Base-by-base conservation (phyloP, 306 rosid species). In the Cicer bijugum region DNA sequence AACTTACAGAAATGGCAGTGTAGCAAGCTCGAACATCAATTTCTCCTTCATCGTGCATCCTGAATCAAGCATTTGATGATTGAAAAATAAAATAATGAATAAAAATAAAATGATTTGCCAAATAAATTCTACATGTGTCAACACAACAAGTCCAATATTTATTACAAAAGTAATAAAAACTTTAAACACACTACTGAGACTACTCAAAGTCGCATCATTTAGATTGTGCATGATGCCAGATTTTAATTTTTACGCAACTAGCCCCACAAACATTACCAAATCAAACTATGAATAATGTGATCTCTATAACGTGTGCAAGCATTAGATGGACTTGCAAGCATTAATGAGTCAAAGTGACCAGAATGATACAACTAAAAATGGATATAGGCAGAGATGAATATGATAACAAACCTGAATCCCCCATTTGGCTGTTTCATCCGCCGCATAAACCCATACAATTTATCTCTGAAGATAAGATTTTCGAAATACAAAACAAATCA, bases 1-100 rank as follows among this genome's bases (percentile, higher is more conserved):
- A 81, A 87, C 94, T 85, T 84, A 91, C 98, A 79, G 98, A 91
- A 75, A 93, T 87, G 56, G 98, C 97, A 80, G 97, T 93, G 88
- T 93, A 93, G 89, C 92, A 88, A 71, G 97, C 97, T 56, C 98
- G 93, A 37, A 85, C 91, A 67, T 93, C 98, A 67, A 89, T 86
- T 87, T 93, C 98, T 75, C 97, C 98, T 40, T 75, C 91, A 79
- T 88, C 89, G 71, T 93, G 98, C 97, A 91, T 91, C 82, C 98
- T 93, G 67, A 63, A 35, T 50, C 72, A 60, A 52, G 62, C 28
- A 66, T 70, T 76, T 6, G 28, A 79, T 16, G 38, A 59, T 74
- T 63, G 11, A 51, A 81, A 35, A 35, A 62, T 4, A 51, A 79
- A 70, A 0, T 10, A 50, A 44, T 57, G 60, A 19, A 66, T 19